These are phyloP conservation scores for Davidsoniella neocaledoniae DNA, from an alignment of 2,329 filamentous ascomycete species.

Conservation along the genomic window DNA sequence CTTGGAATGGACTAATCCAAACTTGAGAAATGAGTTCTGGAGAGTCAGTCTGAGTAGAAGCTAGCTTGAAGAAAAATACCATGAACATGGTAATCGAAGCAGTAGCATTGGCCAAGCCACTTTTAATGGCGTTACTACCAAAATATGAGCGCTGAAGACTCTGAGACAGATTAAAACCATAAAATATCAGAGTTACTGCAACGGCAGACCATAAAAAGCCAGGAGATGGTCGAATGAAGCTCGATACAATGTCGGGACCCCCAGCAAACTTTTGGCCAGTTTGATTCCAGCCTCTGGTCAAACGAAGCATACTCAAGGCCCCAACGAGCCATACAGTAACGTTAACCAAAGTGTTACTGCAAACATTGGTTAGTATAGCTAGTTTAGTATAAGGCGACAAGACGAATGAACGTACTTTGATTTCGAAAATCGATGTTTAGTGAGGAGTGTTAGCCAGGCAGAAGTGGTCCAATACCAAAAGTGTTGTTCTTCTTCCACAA, in stretches of 20 bases:
- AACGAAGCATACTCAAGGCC: conserved; percentile 44
- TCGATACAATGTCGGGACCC: conserved; percentile 69
- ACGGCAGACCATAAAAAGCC: conserved; percentile 60
- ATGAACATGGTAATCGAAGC: conserved; percentile 24
- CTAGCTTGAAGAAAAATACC: conserved; percentile 73
- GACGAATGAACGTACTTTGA: background rate
- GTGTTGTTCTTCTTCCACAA: conserved; percentile 94
- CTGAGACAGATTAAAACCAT: conserved; percentile 17
- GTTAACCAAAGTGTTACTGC: conserved; percentile 12
- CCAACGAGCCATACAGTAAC: conserved; percentile 19
- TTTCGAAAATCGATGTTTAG: conserved; percentile 22
- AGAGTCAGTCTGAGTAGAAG: conserved; percentile 74
- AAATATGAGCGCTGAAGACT: background rate
- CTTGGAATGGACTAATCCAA: conserved; percentile 24
- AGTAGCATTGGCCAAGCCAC: conserved; percentile 23
- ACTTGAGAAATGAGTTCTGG: conserved; percentile 50
- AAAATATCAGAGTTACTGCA: conserved; percentile 49
- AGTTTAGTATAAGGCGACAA: background rate
- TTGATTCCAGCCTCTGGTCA: conserved; percentile 79
- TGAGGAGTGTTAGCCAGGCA: conserved; percentile 46
- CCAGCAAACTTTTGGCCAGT: conserved; percentile 93
- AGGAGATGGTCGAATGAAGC: conserved; percentile 47
- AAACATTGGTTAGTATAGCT: background rate
- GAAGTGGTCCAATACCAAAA: conserved; percentile 92
- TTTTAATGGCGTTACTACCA: background rate